Conservation (phyloP, 2,329 filamentous ascomycete species). For the Microsporum audouinii region DNA sequence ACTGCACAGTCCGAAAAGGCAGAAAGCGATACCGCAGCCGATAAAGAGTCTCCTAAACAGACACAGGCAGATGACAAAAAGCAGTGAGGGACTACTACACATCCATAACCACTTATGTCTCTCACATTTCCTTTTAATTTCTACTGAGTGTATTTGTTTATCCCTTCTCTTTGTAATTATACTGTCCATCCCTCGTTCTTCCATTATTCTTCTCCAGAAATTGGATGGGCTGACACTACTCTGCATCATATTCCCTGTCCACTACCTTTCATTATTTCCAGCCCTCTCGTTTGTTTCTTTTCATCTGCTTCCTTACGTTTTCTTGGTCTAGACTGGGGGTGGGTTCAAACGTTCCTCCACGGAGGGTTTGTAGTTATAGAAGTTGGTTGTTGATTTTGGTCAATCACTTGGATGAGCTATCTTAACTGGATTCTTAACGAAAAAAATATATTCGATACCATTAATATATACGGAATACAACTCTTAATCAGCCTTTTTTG, state of each 20-base stretch:
- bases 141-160: not conserved
- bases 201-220: not conserved
- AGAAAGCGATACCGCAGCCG: conserved; percentile 33
- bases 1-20: conserved; percentile 12
- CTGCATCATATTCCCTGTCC: not conserved
- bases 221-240: not conserved
- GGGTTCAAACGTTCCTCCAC: not conserved
- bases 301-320: not conserved
- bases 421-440: not conserved
- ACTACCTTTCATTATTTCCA: not conserved
- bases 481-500: not conserved
- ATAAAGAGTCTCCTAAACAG: conserved; percentile 15
- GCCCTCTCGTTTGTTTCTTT: not conserved
- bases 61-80: conserved; percentile 21
- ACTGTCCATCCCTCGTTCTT: not conserved
- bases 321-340: conserved; percentile 1
- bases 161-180: not conserved
- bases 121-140: not conserved
- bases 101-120: no score
- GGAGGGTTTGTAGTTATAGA: not conserved
- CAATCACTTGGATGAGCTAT: not conserved
- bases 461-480: not conserved
- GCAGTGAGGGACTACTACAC: conserved; percentile 4
- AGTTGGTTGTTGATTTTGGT: not conserved
- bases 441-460: not conserved